These are phyloP conservation scores for Thermothelomyces thermophilus DNA, from an alignment of 2,329 filamentous ascomycete genomes.

Conservation along the genomic window DNA sequence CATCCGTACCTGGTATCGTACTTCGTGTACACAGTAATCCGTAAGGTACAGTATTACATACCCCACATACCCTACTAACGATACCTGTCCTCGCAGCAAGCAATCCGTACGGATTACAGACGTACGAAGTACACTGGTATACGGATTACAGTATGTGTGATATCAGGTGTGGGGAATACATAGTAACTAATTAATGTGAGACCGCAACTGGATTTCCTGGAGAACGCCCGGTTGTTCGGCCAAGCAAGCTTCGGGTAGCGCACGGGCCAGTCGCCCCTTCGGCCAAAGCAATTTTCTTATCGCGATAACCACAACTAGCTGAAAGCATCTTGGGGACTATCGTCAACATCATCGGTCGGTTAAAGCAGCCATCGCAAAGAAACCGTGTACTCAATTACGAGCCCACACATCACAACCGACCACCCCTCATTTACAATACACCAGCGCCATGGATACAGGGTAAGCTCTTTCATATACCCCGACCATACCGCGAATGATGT, in stretches of 20 bases:
- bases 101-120: too few relatives aligned
- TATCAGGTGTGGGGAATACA: too few relatives aligned
- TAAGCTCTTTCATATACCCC: background rate
- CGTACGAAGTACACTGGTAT: too few relatives aligned
- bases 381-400: background rate
- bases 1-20: too few relatives aligned
- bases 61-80: too few relatives aligned
- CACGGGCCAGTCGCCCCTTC: background rate
- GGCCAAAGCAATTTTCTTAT: slow-evolving; percentile 11
- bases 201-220: too few relatives aligned
- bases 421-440: background rate
- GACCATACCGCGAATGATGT: background rate
- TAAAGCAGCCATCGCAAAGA: background rate
- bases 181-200: too few relatives aligned
- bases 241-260: background rate
- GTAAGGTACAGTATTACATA: too few relatives aligned
- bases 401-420: background rate
- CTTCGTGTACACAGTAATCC: too few relatives aligned
- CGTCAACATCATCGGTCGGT: background rate
- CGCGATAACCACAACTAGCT: slow-evolving; percentile 5
- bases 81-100: too few relatives aligned
- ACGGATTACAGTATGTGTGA: too few relatives aligned
- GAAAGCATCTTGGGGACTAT: background rate
- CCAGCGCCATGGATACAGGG: slow-evolving; percentile 13
- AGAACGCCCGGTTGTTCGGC: too few relatives aligned